Evolutionary conservation across 2,329 filamentous ascomycete genomes (phyloP).

Genomic region (Talaromyces funiculosus): DNA sequence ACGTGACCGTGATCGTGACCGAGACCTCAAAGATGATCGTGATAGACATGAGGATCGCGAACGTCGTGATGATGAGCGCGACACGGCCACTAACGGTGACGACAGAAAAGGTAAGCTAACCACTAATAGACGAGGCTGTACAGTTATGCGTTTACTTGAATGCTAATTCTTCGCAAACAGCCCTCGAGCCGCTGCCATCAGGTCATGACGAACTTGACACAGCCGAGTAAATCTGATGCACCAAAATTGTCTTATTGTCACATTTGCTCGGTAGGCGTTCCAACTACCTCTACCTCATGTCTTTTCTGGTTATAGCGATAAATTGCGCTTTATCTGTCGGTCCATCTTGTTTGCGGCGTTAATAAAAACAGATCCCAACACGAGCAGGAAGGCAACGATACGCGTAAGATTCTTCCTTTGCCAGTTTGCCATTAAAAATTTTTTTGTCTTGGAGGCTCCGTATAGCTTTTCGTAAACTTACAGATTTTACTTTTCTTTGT

Average conservation of each 20-base stretch:
- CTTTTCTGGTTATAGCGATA: not conserved
- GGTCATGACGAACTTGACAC: conserved; percentile 94
- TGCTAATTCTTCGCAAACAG: conserved; percentile 19
- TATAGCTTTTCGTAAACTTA: not conserved
- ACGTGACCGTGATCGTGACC: conserved; percentile 41
- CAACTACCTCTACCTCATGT: conserved; percentile 7
- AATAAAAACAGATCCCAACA: not conserved
- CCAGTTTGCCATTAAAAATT: not conserved
- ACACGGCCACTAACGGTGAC: conserved; percentile 75
- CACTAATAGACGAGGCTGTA: conserved; percentile 10
- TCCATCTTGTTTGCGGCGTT: not conserved
- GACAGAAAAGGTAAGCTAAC: conserved; percentile 72
- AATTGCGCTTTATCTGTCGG: not conserved
- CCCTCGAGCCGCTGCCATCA: conserved; percentile 70
- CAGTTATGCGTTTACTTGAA: not conserved
- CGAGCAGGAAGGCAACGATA: not conserved
- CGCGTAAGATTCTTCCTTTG: not conserved
- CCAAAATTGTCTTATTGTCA: not conserved
- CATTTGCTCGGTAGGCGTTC: conserved; percentile 13
- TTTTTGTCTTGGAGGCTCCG: not conserved
- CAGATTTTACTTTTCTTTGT: not conserved
- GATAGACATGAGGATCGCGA: conserved; percentile 59
- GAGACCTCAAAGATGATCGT: conserved; percentile 41
- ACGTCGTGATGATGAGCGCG: conserved; percentile 64
- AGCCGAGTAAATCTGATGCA: conserved; percentile 60